Evolutionary conservation across 2,329 filamentous ascomycete species (phyloP), one percentile per base, ranked within the genome.

Genomic region (Phyllosticta citrichinensis): DNA sequence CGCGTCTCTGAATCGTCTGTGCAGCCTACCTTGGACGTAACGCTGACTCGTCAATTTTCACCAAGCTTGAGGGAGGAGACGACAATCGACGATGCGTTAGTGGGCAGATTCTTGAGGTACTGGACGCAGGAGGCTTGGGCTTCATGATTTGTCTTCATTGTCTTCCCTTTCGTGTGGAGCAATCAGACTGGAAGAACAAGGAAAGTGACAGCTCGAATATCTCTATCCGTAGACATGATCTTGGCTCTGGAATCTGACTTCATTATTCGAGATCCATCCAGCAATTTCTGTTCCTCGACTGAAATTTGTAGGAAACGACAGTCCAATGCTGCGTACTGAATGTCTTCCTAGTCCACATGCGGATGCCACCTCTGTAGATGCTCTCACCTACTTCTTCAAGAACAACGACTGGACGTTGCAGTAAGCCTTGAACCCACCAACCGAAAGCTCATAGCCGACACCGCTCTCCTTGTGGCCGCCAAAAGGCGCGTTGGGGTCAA

Each of bases 401-500:
- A 54, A 61, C 11, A 61, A 55, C 5, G 60, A 35, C 60, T 61
- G 60, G 11, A 40, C 75, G 68, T 85, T 82, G 33, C 81, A 82
- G 68, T 85, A 86, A 17, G 81, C 80, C 62, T 82, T 81, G 63
- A 85, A 71, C 2, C 82, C 82, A 57, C 81, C 81, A 70, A 84
- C 81, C 17, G 83, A 82, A 10, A 84, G 72, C 71, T 86, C 83
- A 57, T 82, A 73, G 20, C 83, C 83, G 67, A 85, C 82, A 5
- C 83, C 83, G 68, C 77, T 80, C 73, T 83, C 80, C 33, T 40
- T 86, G 9, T 84, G 80, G 52, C 83, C 83, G 17, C 83, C 83
- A 66, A 86, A 86, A 0, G 83, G 83, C 35, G 85, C 76, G 11
- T 72, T 67, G 10, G 68, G 68, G 50, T 65, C 65, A 35, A 68